Evolutionary conservation across 345 rosid genomes (phyloP).

Genomic region (Citrus trifoliata): DNA sequence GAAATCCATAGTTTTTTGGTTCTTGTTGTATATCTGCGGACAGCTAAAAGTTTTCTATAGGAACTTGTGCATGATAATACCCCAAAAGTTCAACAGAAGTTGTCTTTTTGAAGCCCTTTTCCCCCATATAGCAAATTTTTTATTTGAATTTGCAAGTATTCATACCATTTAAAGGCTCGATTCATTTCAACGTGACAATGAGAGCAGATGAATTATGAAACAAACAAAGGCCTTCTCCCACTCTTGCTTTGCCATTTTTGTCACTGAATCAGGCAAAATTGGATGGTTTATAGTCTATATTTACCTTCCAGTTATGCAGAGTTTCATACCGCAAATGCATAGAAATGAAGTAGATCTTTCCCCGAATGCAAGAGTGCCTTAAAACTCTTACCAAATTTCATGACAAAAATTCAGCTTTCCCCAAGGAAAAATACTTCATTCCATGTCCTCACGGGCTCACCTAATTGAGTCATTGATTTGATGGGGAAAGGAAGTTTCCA

Average conservation of each 20-base stretch:
- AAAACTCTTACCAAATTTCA: background rate
- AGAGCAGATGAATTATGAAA: background rate
- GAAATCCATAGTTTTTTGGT: conserved; percentile 7
- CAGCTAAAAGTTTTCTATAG: conserved; percentile 5
- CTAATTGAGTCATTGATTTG: too few species aligned
- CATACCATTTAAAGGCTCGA: background rate
- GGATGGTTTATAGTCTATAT: background rate
- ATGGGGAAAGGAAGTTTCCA: background rate
- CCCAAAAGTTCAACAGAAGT: conserved; percentile 18
- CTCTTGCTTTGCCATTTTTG: background rate
- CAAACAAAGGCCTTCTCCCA: background rate
- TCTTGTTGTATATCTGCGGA: conserved; percentile 1
- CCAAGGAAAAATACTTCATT: background rate
- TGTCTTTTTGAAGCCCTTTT: conserved; percentile 5
- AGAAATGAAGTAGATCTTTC: conserved; percentile 2
- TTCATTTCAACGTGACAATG: background rate
- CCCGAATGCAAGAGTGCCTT: background rate
- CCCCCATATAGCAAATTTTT: background rate
- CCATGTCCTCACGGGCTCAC: background rate
- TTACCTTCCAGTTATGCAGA: background rate
- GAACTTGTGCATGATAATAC: conserved; percentile 20
- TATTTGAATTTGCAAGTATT: background rate
- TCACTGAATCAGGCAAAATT: background rate
- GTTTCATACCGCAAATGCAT: background rate
- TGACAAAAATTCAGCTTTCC: background rate